Base-by-base conservation (phyloP, 23 red algal genomes). In the Gracilaria domingensis region DNA sequence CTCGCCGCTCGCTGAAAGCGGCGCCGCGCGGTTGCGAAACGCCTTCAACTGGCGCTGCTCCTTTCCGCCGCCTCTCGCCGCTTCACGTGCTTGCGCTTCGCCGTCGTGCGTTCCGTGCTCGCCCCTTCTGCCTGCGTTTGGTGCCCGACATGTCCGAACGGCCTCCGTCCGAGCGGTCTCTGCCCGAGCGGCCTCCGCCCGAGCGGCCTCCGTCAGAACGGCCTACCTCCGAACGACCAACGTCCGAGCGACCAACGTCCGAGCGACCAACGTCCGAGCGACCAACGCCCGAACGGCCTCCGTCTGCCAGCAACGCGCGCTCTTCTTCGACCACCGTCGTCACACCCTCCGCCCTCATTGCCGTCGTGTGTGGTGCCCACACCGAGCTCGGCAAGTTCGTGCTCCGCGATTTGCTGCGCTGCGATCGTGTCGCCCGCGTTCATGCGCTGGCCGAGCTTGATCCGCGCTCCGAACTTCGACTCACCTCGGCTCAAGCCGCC, bases 351-450 rank as follows among this genome's bases (percentile, higher is more conserved):
- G 40, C 72, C 6, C 79, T 62, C 34, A 82, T 49, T 39, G 87
- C 87, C 61, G 87, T 90, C 34, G 71, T 90, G 33, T 79, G 71
- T 61, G 87, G 74, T 0, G 87, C 87, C 2, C 87, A 90, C 40
- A 90, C 87, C 17, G 55, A 79, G 58, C 87, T 90, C 12, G 87
- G 87, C 23, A 80, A 79, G 48, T 56, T 81, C 53, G 87, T 90
- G 53, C 76, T 90, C 13, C 87, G 71, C 45, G 64, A 90, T 21
- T 71, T 90, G 36, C 62, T 90, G 20, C 87, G 87, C 28, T 49
- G 39, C n/a, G 70, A 72, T 8, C 3, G 6, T 30, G 72, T 90
- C 23, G 29, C 72, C 24, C 73, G 56, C 51, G 77, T 90, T 33
- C 76, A 90, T 47, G 87, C 87, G 7, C 62, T 90, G 33, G 73